Percentiles rank a stretch among this genome's conserved stretches.
Conservation (phyloP, 2,329 filamentous ascomycete species). For the Apiospora hydei region DNA sequence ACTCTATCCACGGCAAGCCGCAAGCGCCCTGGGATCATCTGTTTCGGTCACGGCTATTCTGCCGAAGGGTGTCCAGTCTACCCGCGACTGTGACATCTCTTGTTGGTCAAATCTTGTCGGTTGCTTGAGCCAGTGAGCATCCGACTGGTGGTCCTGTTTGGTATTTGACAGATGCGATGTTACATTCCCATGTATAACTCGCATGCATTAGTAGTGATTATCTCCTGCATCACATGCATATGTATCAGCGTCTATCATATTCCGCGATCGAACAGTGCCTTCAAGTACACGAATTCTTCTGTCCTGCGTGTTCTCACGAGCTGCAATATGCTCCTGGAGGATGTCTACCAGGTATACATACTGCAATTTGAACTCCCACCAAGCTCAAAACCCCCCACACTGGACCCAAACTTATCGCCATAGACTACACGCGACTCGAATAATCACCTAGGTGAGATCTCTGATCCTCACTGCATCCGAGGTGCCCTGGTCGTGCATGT, state of each 20-base stretch:
- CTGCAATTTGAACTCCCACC: neutral
- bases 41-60: neutral
- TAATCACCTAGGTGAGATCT: neutral
- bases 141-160: neutral
- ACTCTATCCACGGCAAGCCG: neutral
- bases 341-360: neutral
- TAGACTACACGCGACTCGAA: neutral
- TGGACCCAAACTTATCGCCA: too few relatives aligned
- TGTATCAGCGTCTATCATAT: neutral
- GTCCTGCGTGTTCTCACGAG: neutral
- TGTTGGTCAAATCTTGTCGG: neutral
- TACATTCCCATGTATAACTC: neutral
- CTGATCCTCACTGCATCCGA: neutral
- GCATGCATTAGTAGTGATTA: neutral
- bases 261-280: neutral
- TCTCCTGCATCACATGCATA: neutral
- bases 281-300: neutral
- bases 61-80: neutral
- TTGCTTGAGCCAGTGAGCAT: neutral
- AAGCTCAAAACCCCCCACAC: neutral
- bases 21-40: neutral
- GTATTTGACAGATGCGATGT: neutral
- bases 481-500: neutral
- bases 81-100: neutral
- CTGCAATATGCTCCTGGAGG: neutral